Evolutionary conservation across 1,284 basidiomycete species (phyloP).

Genomic region (Lentinus polychrous): DNA sequence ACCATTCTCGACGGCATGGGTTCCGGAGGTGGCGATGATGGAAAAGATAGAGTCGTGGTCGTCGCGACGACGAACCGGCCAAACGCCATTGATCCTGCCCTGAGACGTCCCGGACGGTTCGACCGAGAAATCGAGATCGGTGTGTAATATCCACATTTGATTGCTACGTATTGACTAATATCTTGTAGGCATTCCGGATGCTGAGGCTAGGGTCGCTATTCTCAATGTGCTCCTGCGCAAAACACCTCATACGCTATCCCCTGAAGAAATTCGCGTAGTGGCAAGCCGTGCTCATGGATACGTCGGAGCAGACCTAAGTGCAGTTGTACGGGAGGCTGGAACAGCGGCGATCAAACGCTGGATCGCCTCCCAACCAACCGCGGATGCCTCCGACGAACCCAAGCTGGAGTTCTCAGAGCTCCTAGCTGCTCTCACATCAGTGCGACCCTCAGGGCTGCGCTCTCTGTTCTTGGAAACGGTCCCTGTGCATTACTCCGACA

Average conservation of each 20-base stretch:
- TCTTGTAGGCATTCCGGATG: slow-evolving; percentile 77
- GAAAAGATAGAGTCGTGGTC: slow-evolving; percentile 71
- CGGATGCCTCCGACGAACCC: slow-evolving; percentile 22
- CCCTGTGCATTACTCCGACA: slow-evolving; percentile 79
- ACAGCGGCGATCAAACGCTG: slow-evolving; percentile 86
- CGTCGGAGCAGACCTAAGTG: slow-evolving; percentile 92
- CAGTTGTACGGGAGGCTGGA: slow-evolving; percentile 90
- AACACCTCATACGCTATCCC: slow-evolving; percentile 70
- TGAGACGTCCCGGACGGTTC: slow-evolving; percentile 90
- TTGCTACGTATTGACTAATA: background rate
- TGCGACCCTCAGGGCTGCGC: slow-evolving; percentile 92
- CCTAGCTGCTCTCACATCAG: slow-evolving; percentile 61
- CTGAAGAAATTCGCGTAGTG: slow-evolving; percentile 55
- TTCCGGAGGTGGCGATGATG: slow-evolving; percentile 34
- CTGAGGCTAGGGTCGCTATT: slow-evolving; percentile 77
- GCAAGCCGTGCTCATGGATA: slow-evolving; percentile 90
- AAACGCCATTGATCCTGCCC: slow-evolving; percentile 94
- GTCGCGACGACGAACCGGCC: slow-evolving; percentile 97
- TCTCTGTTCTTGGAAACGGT: slow-evolving; percentile 88
- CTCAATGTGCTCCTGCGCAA: slow-evolving; percentile 75
- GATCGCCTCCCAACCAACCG: slow-evolving; percentile 28
- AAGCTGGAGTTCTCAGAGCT: slow-evolving; percentile 63
- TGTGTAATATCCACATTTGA: slow-evolving; percentile 22
- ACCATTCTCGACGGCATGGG: slow-evolving; percentile 96
- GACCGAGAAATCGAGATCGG: slow-evolving; percentile 98